phyloP scores from a whole-genome alignment of 208 protist species.

The Trypanosomatidae sp. region DNA sequence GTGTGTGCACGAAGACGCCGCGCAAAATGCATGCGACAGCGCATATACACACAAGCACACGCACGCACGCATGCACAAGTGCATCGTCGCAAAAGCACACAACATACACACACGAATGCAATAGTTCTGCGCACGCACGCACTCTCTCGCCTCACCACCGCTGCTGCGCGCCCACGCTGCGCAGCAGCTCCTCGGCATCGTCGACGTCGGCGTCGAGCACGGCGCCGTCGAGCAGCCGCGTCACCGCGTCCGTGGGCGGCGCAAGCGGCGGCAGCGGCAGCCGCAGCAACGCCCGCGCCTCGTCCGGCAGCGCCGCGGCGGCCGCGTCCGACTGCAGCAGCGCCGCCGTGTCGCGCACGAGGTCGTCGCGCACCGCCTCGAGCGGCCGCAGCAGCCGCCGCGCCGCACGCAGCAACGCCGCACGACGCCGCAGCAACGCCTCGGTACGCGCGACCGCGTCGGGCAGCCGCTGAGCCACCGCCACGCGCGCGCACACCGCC shows the following conservation, averaged over 20 bases:
- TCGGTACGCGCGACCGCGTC: background rate
- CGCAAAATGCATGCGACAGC: background rate
- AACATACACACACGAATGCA: no score
- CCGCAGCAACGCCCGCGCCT: constrained; percentile 10
- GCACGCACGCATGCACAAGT: no score
- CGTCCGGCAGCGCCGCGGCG: constrained; percentile 7
- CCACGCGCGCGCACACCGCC: background rate
- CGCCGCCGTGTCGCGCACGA: constrained; percentile 5
- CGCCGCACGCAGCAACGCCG: background rate
- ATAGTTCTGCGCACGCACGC: background rate
- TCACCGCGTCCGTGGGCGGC: constrained; percentile 6
- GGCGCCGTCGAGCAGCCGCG: constrained; percentile 12
- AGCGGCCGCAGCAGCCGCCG: constrained; percentile 9
- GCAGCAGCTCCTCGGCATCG: constrained; percentile 7
- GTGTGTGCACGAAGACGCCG: background rate
- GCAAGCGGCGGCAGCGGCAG: constrained; percentile 4
- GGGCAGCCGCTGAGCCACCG: background rate
- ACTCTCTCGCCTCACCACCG: constrained; percentile 4
- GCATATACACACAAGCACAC: background rate
- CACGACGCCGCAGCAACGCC: background rate
- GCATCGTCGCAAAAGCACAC: no score
- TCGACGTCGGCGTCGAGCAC: constrained; percentile 13
- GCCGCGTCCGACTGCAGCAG: constrained; percentile 7
- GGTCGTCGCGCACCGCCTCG: constrained; percentile 8
- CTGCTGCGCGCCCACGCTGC: background rate